Evolutionary conservation across 768 basidiomycete species (phyloP).

Genomic region (Hygrophoropsis aurantiaca): DNA sequence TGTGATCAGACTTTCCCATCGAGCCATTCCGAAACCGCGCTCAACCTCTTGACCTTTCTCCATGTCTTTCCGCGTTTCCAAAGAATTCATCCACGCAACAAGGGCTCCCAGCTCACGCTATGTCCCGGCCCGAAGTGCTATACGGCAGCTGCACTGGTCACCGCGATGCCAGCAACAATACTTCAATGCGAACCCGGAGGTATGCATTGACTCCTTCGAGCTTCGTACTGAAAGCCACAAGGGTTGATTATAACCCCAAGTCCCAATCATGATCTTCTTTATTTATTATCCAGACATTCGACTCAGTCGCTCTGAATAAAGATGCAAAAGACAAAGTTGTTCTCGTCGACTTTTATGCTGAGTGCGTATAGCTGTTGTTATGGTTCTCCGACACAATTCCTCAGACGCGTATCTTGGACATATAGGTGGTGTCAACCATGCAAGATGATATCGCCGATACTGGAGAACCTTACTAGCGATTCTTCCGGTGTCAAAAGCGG

Average conservation of each 20-base stretch:
- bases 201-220: constrained; percentile 23
- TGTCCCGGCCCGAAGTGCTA: constrained; percentile 2
- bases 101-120: constrained; percentile 6
- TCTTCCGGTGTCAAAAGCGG: constrained; percentile 42
- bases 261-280: not conserved
- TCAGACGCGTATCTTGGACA: constrained; percentile 1
- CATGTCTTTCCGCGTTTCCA: constrained; percentile 4
- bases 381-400: constrained; percentile 2
- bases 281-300: constrained; percentile 38
- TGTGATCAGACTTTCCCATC: not conserved
- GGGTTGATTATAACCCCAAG: constrained; percentile 1
- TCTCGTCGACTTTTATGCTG: constrained; percentile 79
- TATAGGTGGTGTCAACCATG: constrained; percentile 80
- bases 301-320: constrained; percentile 26
- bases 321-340: constrained; percentile 50
- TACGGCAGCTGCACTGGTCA: constrained; percentile 43
- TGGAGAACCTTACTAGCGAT: constrained; percentile 57
- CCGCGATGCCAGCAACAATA: constrained; percentile 34
- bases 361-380: constrained; percentile 60
- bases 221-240: constrained; percentile 2
- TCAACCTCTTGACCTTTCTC: not conserved
- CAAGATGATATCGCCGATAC: constrained; percentile 66
- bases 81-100: constrained; percentile 13
- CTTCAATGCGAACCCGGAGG: constrained; percentile 44
- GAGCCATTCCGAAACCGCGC: not conserved